Base-by-base conservation (phyloP, 2,329 filamentous ascomycete species). In the Phoma sp. region DNA sequence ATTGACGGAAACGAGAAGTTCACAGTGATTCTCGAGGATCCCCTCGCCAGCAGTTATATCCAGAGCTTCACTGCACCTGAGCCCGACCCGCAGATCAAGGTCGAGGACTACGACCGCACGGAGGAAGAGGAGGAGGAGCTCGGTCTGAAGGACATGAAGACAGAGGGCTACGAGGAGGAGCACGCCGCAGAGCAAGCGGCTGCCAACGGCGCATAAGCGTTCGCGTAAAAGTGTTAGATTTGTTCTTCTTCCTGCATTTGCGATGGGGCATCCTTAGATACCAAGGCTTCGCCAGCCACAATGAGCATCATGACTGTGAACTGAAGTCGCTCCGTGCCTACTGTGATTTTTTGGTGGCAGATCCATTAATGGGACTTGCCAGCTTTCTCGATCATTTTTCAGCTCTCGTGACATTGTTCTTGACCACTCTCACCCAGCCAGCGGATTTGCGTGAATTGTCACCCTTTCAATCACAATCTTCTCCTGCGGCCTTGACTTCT, bases 61-160 rank as follows among this genome's bases (percentile, higher is more conserved):
- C 95, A 99, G 78, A 91, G 93, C 67, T 82, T 96, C 56, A 85
- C 81, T 44, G 89, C 86, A 4, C 86, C 91, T 23, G 89, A 92
- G 62, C 88, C 89, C 2, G 95, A 99, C 70, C 88, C 88, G 13
- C 89, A 95, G 76, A 89, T 99, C 71, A 86, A 83, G 52, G 82
- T 85, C 2, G 90, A 91, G 77, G 89, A 90, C 27, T 99, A 99
- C 73, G 85, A 89, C 55, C 84, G 95, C 57, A 96, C 93, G 0
- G 86, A 89, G 0, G 90, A 97, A 73, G 95, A 99, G 71, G 91
- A 96, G 77, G 95, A 99, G 68, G 91, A 97, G 55, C 79, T 99
- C 9, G 95, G 95, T 0, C 78, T 99, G 61, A 86, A 80, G 55
- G 95, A 99, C 70, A 99, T 99, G 87, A 95, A 93, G 82, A 86